phyloP scores from a whole-genome alignment of 805 yeast genomes.

The Ogataea saltuana region DNA sequence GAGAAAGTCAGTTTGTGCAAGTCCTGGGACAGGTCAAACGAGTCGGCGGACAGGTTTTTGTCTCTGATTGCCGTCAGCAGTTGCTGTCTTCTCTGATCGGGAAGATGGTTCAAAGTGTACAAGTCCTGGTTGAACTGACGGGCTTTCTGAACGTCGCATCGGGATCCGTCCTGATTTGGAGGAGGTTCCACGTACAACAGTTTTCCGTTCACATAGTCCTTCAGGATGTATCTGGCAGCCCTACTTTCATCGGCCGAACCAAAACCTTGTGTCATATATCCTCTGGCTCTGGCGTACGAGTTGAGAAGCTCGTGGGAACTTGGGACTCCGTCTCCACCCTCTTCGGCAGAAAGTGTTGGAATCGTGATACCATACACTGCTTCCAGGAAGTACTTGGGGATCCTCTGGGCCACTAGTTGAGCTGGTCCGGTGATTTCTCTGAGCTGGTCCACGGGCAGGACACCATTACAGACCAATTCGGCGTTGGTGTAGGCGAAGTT shows the following conservation, averaged over 20 bases:
- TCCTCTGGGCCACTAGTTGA: slow-evolving; percentile 78
- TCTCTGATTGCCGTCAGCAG: slow-evolving; percentile 60
- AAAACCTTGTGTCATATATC: slow-evolving; percentile 95
- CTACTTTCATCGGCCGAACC: slow-evolving; percentile 96
- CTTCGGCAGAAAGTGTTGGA: slow-evolving; percentile 69
- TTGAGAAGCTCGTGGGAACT: slow-evolving; percentile 85
- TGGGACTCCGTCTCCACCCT: slow-evolving; percentile 89
- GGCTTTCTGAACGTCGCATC: slow-evolving; percentile 51
- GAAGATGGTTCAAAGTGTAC: slow-evolving; percentile 63
- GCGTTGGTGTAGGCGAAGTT: slow-evolving; percentile 96
- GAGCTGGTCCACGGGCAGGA: slow-evolving; percentile 95
- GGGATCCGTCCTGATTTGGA: slow-evolving; percentile 65
- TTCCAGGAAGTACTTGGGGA: slow-evolving; percentile 86
- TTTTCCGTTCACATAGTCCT: slow-evolving; percentile 94
- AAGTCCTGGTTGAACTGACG: slow-evolving; percentile 72
- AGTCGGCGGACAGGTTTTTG: slow-evolving; percentile 51
- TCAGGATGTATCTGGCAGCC: slow-evolving; percentile 87
- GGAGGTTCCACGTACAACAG: slow-evolving; percentile 86
- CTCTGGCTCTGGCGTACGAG: slow-evolving; percentile 95
- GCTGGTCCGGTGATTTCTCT: slow-evolving; percentile 91
- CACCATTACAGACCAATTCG: slow-evolving; percentile 96
- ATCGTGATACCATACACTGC: slow-evolving; percentile 93
- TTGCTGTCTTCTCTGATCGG: slow-evolving; percentile 74
- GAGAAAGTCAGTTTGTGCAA: slow-evolving; percentile 75
- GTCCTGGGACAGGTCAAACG: slow-evolving; percentile 68